Evolutionary conservation across 495 filamentous ascomycete species (phyloP).

Genomic region (Xylaria scruposa): DNA sequence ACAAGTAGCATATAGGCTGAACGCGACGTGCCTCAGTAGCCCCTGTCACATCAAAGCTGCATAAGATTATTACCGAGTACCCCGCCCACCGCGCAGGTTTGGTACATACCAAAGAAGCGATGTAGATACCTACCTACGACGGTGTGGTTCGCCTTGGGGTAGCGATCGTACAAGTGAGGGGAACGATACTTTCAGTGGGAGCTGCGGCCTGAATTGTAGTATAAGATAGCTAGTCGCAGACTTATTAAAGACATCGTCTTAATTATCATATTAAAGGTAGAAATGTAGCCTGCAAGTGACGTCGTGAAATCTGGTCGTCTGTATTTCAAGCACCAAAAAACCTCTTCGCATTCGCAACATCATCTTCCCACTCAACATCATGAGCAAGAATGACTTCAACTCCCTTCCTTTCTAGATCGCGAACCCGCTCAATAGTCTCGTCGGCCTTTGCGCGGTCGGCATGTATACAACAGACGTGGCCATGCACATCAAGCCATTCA

Average conservation of each 20-base stretch:
- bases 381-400: constrained; percentile 55
- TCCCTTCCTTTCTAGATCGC: constrained; percentile 36
- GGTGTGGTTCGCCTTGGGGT: constrained; percentile 13
- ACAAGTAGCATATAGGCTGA: constrained; percentile 10
- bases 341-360: constrained; percentile 43
- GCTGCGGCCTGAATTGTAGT: no score
- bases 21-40: neutral
- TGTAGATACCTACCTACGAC: neutral
- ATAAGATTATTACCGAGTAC: neutral
- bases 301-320: neutral
- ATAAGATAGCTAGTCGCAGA: neutral
- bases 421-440: constrained; percentile 44
- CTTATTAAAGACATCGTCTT: neutral
- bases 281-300: no score
- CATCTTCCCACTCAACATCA: constrained; percentile 49
- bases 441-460: constrained; percentile 41
- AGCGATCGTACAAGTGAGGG: neutral
- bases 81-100: neutral
- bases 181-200: neutral
- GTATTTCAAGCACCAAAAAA: constrained; percentile 32
- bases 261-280: no score
- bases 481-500: constrained; percentile 46
- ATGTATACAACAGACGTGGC: constrained; percentile 48
- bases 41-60: neutral
- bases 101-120: neutral